Base-by-base conservation (phyloP, 345 rosid species). In the Eucalyptus curtisii region DNA sequence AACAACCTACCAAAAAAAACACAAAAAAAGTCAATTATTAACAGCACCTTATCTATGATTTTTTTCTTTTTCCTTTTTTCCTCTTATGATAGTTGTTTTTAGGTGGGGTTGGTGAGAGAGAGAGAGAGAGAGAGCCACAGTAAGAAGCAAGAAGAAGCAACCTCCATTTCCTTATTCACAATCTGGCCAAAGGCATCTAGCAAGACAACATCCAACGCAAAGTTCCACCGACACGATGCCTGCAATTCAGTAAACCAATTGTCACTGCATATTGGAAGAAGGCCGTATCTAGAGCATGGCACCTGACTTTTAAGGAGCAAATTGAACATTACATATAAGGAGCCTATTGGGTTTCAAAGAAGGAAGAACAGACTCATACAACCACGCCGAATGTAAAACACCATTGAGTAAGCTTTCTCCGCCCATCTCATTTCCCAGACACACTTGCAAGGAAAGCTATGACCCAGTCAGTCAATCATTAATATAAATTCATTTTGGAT, bases 151-250 rank as follows among this genome's bases (percentile, higher is more conserved):
- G 33, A 48, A 90, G 89, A 89, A 89, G 45, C 86, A 55, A 97
- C 99, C 98, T 97, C 96, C 82, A 92, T 85, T 81, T 97, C 98
- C 92, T 93, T 93, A 89, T 93, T 87, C 85, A 94, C 94, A 85
- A 92, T 89, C 89, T 93, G 93, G 86, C 92, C 95, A 89, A 93
- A 89, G 84, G 96, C 95, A 95, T 97, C 92, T 86, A 91, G 91
- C 90, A 97, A 93, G 89, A 93, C 90, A 90, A 96, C 95, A 91
- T 97, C 97, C 93, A 95, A 90, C 25, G 96, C 94, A 91, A 96
- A 94, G n/a, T 93, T 91, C 92, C 96, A 93, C 76, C 94, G 94
- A 90, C 96, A 95, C 82, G 96, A 95, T 90, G 92, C 96, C 97
- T 95, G 91, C 82, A 81, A 86, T 91, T 76, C 47, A 4, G 47